phyloP scores from a whole-genome alignment of 345 rosid genomes.

The Diplotaxis tenuifolia region DNA sequence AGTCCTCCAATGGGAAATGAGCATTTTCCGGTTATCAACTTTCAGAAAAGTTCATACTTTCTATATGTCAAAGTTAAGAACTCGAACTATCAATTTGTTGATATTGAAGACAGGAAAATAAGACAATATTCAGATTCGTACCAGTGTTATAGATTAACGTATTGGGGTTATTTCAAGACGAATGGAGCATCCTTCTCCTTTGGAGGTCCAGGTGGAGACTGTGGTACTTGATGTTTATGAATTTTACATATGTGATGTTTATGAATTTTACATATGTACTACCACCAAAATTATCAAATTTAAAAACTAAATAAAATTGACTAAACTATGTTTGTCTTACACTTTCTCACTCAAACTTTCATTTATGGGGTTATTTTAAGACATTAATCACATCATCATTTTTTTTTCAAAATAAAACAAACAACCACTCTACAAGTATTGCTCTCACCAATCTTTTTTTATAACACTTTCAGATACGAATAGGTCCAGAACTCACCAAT shows the following conservation, averaged over 20 bases:
- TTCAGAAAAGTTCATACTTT: neutral
- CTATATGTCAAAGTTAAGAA: neutral
- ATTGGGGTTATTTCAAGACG: neutral
- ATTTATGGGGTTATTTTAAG: neutral
- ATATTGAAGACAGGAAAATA: neutral
- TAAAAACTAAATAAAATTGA: neutral
- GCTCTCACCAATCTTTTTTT: too few relatives aligned
- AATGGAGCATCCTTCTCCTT: slow-evolving; percentile 5
- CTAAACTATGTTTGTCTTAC: neutral
- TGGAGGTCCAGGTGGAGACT: slow-evolving; percentile 23
- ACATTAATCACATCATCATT: neutral
- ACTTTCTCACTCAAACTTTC: neutral
- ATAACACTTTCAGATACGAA: too few relatives aligned
- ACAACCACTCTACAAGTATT: neutral
- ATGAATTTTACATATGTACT: neutral
- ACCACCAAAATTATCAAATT: neutral
- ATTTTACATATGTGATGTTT: too few relatives aligned
- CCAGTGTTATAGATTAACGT: neutral
- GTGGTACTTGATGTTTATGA: slow-evolving; percentile 9
- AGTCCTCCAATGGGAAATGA: neutral
- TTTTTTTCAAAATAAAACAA: neutral
- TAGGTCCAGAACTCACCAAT: too few relatives aligned
- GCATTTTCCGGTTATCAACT: neutral
- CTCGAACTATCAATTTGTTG: neutral
- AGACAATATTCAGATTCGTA: slow-evolving; percentile 3